phyloP scores from a whole-genome alignment of 192 early-diverging fungal genomes.

The Backusella morwellensis region DNA sequence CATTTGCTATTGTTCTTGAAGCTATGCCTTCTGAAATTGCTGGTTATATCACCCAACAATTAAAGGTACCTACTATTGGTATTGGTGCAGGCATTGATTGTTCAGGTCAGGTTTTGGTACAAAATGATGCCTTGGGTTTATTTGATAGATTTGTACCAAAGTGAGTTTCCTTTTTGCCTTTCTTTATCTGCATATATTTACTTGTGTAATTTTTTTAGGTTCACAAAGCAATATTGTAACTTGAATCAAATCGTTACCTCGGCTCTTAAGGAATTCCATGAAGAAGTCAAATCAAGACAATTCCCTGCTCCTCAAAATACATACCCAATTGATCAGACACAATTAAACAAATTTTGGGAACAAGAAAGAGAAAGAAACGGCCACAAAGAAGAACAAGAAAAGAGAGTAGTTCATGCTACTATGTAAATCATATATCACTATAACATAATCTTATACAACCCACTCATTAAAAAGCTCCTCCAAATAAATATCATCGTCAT shows the following conservation, averaged over 20 bases:
- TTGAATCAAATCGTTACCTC: conserved; percentile 70
- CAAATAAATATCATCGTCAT: not conserved
- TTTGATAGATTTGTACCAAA: conserved; percentile 92
- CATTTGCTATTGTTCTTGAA: conserved; percentile 89
- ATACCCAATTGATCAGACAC: conserved; percentile 71
- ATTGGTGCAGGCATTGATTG: conserved; percentile 90
- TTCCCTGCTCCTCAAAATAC: conserved; percentile 84
- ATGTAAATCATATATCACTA: conserved; percentile 1
- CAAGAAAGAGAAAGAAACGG: conserved; percentile 12
- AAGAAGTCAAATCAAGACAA: conserved; percentile 69
- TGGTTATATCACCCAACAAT: conserved; percentile 70
- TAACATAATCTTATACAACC: not conserved
- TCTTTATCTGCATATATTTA: not conserved
- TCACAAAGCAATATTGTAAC: conserved; percentile 86
- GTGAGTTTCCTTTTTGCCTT: conserved; percentile 37
- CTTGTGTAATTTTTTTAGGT: conserved; percentile 43
- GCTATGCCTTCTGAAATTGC: conserved; percentile 92
- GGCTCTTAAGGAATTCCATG: conserved; percentile 69
- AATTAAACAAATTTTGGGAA: conserved; percentile 44
- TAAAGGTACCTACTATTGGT: conserved; percentile 92
- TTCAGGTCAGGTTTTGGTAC: conserved; percentile 94
- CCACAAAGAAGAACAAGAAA: not conserved
- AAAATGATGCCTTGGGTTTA: conserved; percentile 87
- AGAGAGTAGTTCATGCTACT: not conserved
- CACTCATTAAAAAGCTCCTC: not conserved